Conservation (phyloP, 371 early-diverging fungal genomes). For the Mortierella sp. region DNA sequence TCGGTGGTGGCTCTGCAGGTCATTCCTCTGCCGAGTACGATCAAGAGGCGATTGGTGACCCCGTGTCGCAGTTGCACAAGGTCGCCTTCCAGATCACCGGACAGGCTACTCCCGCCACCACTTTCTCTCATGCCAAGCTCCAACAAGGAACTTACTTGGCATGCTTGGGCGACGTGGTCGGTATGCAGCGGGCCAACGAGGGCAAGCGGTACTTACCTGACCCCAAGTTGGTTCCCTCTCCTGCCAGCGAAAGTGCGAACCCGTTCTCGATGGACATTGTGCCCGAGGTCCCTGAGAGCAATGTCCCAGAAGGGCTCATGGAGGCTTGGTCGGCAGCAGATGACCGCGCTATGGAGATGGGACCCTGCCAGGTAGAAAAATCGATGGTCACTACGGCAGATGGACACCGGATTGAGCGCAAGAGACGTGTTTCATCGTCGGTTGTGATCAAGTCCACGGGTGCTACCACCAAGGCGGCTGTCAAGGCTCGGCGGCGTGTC, state of each 20-base stretch:
- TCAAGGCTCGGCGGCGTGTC: constrained; percentile 54
- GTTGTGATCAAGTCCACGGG: constrained; percentile 53
- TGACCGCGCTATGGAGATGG: constrained; percentile 27
- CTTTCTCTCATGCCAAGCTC: constrained; percentile 58
- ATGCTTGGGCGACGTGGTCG: constrained; percentile 82
- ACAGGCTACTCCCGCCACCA: constrained; percentile 59
- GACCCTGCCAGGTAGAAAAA: constrained; percentile 18
- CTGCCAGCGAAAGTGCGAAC: constrained; percentile 6
- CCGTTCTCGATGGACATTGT: constrained; percentile 52
- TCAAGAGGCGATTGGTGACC: constrained; percentile 73
- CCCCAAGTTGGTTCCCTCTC: constrained; percentile 23
- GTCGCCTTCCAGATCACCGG: constrained; percentile 87
- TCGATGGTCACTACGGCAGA: constrained; percentile 44
- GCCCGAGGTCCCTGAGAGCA: constrained; percentile 38
- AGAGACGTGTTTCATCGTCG: constrained; percentile 58
- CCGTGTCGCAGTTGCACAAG: constrained; percentile 93
- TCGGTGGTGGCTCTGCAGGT: constrained; percentile 69
- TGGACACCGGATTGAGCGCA: constrained; percentile 48
- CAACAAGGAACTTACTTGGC: constrained; percentile 77
- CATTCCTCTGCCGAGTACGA: constrained; percentile 56
- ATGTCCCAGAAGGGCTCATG: constrained; percentile 26
- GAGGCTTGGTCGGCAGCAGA: constrained; percentile 42
- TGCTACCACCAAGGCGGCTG: constrained; percentile 19
- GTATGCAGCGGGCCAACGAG: constrained; percentile 78
- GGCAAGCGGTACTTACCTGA: constrained; percentile 61